These are phyloP conservation scores for Lactarius evosmus DNA, from an alignment of 768 basidiomycete genomes.

Conservation along the genomic window DNA sequence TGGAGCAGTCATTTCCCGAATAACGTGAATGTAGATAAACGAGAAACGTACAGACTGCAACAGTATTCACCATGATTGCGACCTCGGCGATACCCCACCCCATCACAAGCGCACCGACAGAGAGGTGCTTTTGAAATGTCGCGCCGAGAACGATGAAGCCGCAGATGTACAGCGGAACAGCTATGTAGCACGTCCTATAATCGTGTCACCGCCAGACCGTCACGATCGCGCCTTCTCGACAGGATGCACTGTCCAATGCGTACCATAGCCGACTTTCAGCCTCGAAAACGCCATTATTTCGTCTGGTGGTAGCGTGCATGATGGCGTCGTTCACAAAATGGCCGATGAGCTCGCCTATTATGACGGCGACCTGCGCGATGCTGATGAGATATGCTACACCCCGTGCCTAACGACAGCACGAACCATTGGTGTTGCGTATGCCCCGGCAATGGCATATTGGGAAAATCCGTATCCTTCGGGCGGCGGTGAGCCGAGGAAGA, in stretches of 20 bases:
- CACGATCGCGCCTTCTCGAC: too few species aligned
- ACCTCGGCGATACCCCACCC: constrained; percentile 66
- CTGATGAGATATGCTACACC: neutral
- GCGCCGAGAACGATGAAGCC: constrained; percentile 60
- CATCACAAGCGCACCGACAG: constrained; percentile 53
- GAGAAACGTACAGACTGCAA: constrained; percentile 51
- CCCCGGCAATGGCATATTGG: constrained; percentile 49
- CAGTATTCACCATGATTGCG: constrained; percentile 57
- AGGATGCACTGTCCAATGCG: constrained; percentile 14
- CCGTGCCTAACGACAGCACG: constrained; percentile 17
- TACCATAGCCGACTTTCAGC: constrained; percentile 60
- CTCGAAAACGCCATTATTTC: constrained; percentile 51
- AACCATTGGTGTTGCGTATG: constrained; percentile 56
- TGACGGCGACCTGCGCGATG: constrained; percentile 40
- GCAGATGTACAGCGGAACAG: constrained; percentile 54
- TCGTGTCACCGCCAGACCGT: neutral
- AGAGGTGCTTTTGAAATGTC: constrained; percentile 50
- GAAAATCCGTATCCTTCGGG: constrained; percentile 54
- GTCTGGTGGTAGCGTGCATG: constrained; percentile 42
- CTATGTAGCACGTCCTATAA: constrained; percentile 57
- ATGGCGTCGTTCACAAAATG: constrained; percentile 51
- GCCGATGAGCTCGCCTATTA: constrained; percentile 52
- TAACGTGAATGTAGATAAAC: constrained; percentile 19
- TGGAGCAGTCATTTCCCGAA: constrained; percentile 21
- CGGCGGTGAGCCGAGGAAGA: constrained; percentile 55